Percentiles rank a stretch among this genome's conserved stretches.
These are phyloP conservation scores for Rubia peregrina DNA, from an alignment of 305 asterid genomes.

Conservation along the genomic window DNA sequence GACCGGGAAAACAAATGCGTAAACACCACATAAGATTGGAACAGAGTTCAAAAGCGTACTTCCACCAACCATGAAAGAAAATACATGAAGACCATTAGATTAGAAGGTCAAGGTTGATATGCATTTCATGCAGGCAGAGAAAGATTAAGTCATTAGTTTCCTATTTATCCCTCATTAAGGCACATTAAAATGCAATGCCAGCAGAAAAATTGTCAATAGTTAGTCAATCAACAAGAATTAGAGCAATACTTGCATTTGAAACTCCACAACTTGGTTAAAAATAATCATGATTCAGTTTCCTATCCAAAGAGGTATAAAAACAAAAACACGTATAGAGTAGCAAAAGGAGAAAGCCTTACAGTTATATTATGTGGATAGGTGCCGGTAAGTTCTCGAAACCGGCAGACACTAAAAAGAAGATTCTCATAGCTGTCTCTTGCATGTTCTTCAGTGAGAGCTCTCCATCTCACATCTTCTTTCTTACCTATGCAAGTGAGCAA, in stretches of 20 bases:
- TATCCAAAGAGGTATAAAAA: not conserved
- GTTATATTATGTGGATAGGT: constrained; percentile 79
- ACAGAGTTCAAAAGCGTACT: not conserved
- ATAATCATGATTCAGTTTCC: not conserved
- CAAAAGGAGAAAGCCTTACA: constrained; percentile 37
- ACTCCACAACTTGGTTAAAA: not conserved
- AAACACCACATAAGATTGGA: not conserved
- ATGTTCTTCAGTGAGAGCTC: constrained; percentile 92
- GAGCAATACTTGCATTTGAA: not conserved
- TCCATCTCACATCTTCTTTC: constrained; percentile 52
- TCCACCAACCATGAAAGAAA: not conserved
- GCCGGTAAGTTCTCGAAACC: constrained; percentile 94
- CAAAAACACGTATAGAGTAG: not conserved
- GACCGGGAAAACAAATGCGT: not conserved
- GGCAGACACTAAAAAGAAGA: constrained; percentile 81
- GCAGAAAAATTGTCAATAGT: not conserved
- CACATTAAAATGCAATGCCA: not conserved
- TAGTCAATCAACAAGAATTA: not conserved
- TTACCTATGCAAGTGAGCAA: constrained; percentile 46
- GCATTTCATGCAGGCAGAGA: not conserved
- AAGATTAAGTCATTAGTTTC: not conserved
- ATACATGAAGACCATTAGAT: not conserved
- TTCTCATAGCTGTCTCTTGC: constrained; percentile 98
- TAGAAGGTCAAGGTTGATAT: constrained; percentile 3
- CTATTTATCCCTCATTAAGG: not conserved